phyloP scores from a whole-genome alignment of 2,329 filamentous ascomycete genomes.

The Venturia oleaginea region DNA sequence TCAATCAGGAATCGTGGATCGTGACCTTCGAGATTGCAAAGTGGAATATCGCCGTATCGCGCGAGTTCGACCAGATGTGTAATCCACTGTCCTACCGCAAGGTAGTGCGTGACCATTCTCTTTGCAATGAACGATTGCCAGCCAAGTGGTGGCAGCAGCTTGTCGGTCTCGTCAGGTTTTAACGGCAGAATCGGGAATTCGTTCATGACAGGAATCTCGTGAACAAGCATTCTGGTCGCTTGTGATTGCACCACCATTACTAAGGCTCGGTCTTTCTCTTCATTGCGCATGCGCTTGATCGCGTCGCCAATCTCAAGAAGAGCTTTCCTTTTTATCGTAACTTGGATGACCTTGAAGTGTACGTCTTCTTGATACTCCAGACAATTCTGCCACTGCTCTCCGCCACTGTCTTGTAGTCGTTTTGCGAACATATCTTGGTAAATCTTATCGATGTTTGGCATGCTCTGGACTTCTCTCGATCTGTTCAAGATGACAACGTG shows the following conservation, averaged over 20 bases:
- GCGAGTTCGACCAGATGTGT: conserved; percentile 79
- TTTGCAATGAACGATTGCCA: conserved; percentile 90
- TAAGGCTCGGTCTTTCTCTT: conserved; percentile 62
- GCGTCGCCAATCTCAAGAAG: conserved; percentile 80
- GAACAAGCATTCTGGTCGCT: conserved; percentile 67
- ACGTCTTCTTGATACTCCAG: conserved; percentile 83
- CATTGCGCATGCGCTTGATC: conserved; percentile 81
- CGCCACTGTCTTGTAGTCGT: conserved; percentile 30
- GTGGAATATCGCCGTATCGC: conserved; percentile 83
- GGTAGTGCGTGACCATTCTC: conserved; percentile 77
- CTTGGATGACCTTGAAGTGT: conserved; percentile 76
- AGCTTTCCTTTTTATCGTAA: conserved; percentile 82
- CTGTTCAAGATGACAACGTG: conserved; percentile 84
- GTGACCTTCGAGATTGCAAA: conserved; percentile 91
- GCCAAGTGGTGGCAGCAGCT: conserved; percentile 78
- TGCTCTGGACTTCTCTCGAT: conserved; percentile 68
- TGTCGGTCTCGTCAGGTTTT: conserved; percentile 73
- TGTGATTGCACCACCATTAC: conserved; percentile 88
- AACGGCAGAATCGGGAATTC: conserved; percentile 79
- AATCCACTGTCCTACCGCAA: conserved; percentile 89
- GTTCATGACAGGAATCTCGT: conserved; percentile 74
- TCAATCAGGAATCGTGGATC: conserved; percentile 94
- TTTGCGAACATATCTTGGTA: conserved; percentile 68
- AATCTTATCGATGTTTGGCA: conserved; percentile 84
- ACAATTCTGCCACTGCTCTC: conserved; percentile 65